Base-by-base conservation (phyloP, 371 early-diverging fungal species). In the Mortierella sp. region DNA sequence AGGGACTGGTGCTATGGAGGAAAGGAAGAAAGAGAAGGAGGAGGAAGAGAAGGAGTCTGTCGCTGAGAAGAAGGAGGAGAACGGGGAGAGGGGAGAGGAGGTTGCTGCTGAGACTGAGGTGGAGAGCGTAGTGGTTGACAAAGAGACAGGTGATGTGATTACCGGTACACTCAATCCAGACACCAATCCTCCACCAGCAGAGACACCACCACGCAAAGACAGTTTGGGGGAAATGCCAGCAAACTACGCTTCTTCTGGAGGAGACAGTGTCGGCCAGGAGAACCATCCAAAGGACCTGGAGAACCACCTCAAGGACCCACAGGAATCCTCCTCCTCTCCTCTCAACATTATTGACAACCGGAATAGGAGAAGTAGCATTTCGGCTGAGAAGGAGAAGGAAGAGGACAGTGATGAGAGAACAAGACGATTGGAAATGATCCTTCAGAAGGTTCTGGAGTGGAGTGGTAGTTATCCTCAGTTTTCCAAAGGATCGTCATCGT, bases 371-470 rank as follows among this genome's bases (percentile, higher is more conserved):
- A 63, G 38, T 16, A 31, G 38, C 31, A 31, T 19, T 7, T 6
- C 34, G 5, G 21, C 16, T 63, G 34, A 5, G 14, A 34, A 31
- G 9, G 38, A 2, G 28, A 28, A 63, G 38, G 63, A 34, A 6
- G 16, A 19, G 38, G 21, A 63, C 0, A 63, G 31, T 34, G 19
- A 11, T 28, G 44, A 57, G 42, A 47, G 52, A 13, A 47, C 57
- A 16, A 68, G 58, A 28, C 75, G 73, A 47, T 73, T 82, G 26
- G 79, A 82, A 11, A 19, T 70, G 24, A 73, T 79, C 54, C 65
- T 82, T 6, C 65, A 63, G 7, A 58, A 52, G 14, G 57, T 82
- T 8, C 34, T 82, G 54, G 75, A 38, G 11, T 75, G 60, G 82
- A 71, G 45, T 7, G 70, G 63, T 1, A 19, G 38, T 24, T 24